Base-by-base conservation (phyloP, 768 basidiomycete genomes). In the Suillus variegatus region DNA sequence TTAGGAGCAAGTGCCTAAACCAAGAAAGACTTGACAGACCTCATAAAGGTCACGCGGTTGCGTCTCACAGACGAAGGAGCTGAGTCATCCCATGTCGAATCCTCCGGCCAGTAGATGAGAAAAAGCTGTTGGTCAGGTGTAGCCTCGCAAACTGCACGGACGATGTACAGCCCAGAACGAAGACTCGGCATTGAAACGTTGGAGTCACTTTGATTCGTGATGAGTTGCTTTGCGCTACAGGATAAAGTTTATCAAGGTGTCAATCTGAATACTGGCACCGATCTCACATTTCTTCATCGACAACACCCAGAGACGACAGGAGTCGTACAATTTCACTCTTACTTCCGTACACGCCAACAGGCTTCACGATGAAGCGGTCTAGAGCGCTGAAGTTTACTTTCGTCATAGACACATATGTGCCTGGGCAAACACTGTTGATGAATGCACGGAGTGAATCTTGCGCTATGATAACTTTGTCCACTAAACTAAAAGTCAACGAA, bases 71-170 rank as follows among this genome's bases (percentile, higher is more conserved):
- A 75, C 1, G 80, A 75, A 7, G 74, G 41, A 0, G 85, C 81
- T 18, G 77, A 73, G 70, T 87, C 86, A 44, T 83, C 71, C 88
- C 88, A 89, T 0, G 87, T 88, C 0, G 76, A 79, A 38, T 84
- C 78, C 64, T 89, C 86, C 0, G 88, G 87, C 88, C 88, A 89
- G 64, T 85, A 88, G 5, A 89, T 68, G n/a, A 86, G 80, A 57
- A 84, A 86, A 7, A 84, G 62, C n/a, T 76, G 70, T 32, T 77
- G 70, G 2, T 56, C 36, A 6, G 66, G 65, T 0, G 46, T 65
- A 16, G 60, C 56, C 25, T 18, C 54, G 18, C 44, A 44, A 25
- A 64, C 63, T 6, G 69, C 28, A 28, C 73, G 73, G 41, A 82
- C 71, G 25, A 82, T 66, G 63, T 87, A 87, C 4, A 87, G 66